Evolutionary conservation across 2,329 filamentous ascomycete species (phyloP).

Genomic region (Fusarium haematococcum): DNA sequence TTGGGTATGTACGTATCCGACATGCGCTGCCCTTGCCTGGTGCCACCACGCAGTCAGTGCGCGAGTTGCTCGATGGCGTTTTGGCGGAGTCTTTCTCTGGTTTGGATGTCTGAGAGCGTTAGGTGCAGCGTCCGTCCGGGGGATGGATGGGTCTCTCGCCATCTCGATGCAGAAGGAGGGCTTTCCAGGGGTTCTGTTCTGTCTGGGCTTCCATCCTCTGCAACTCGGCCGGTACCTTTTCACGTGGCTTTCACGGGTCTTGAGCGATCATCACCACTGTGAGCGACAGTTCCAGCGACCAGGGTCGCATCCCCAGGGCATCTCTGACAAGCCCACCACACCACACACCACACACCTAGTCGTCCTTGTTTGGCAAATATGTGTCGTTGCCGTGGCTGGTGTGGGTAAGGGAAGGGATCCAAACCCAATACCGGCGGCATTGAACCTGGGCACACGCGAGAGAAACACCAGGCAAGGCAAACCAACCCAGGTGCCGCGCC

Average conservation of each 20-base stretch:
- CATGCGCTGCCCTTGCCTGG: slow-evolving; percentile 21
- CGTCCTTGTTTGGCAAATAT: background rate
- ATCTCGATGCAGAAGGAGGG: slow-evolving; percentile 4
- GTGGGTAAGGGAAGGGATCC: slow-evolving; percentile 4
- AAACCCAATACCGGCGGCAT: slow-evolving; percentile 5
- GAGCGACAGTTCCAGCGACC: background rate
- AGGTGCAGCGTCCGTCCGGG: slow-evolving; percentile 18
- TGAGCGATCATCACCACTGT: slow-evolving; percentile 27
- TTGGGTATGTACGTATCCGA: slow-evolving; percentile 28
- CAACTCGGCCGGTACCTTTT: slow-evolving; percentile 41
- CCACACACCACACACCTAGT: background rate
- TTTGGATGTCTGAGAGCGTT: slow-evolving; percentile 5
- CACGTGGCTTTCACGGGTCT: slow-evolving; percentile 39
- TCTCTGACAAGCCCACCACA: background rate
- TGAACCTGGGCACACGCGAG: slow-evolving; percentile 10
- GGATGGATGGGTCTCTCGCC: slow-evolving; percentile 4
- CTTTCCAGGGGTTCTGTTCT: slow-evolving; percentile 33
- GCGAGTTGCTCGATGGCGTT: slow-evolving; percentile 29
- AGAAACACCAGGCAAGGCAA: slow-evolving; percentile 1
- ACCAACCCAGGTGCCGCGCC: background rate
- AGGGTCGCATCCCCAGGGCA: background rate
- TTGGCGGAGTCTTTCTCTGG: slow-evolving; percentile 20
- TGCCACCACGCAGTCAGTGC: slow-evolving; percentile 37
- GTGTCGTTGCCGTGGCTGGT: background rate
- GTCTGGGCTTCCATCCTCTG: slow-evolving; percentile 1